Base-by-base conservation (phyloP, 805 yeast genomes). In the Saturnispora silvae region DNA sequence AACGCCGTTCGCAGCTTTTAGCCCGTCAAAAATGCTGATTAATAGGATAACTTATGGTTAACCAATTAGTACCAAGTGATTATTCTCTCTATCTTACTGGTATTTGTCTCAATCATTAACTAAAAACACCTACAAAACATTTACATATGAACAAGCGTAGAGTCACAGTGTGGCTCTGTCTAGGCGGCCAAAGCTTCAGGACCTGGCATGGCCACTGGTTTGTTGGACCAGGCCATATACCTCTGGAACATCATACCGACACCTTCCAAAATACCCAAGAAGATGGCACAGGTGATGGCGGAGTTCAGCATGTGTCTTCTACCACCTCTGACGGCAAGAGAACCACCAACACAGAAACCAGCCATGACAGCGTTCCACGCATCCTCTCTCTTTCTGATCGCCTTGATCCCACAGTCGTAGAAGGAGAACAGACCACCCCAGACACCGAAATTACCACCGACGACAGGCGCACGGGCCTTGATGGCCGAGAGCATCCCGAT, bases 371-470 rank as follows among this genome's bases (percentile, higher is more conserved):
- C 96, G 59, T 92, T 92, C 83, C 95, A 83, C 5, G 97, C 95
- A 61, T 92, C 98, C 62, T 92, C 98, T 68, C 96, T 84, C 63
- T 85, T 82, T 69, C 98, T 82, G 30, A 92, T 75, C 3, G 89
- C 95, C 62, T 89, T 92, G 33, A 92, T 94, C 13, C 87, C 73
- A 69, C 98, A 92, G 63, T 92, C 98, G 56, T 78, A 92, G 11
- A 94, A 81, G 24, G 96, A 85, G 58, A 92, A 92, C 51, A 92
- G 67, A 43, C 98, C 98, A 70, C 98, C 98, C 98, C 98, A 92
- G 28, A 84, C 95, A 66, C 98, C 98, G 54, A 92, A 89, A 63
- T 92, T 92, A 56, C 98, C 98, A 48, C 98, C 98, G 38, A 89
- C 86, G 34, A 89, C 96, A 28, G 99, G 99, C 2, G 96, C 97